A percentile compares a stretch with the other conserved stretches of the same genome.
These are phyloP conservation scores for Aspergillus hiratsukae DNA, from an alignment of 2,329 filamentous ascomycete genomes.

Conservation along the genomic window DNA sequence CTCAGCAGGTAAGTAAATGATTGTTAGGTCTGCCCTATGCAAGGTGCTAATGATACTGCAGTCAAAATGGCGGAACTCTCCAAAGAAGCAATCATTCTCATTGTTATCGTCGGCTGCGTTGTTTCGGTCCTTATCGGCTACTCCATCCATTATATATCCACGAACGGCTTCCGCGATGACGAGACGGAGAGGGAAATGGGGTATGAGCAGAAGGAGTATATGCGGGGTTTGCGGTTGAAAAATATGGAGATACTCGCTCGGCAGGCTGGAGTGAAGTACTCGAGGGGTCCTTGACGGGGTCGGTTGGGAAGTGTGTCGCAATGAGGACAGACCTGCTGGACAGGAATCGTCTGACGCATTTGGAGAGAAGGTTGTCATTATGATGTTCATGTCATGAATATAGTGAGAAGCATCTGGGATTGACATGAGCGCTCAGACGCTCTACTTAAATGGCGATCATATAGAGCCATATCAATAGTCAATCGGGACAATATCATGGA, in stretches of 20 bases:
- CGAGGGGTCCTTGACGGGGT: background rate
- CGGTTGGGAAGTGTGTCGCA: background rate
- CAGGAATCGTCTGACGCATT: no score
- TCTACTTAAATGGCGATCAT: background rate
- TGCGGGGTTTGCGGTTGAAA: slow-evolving; percentile 23
- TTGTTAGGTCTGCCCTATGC: no score
- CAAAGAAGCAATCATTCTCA: slow-evolving; percentile 7
- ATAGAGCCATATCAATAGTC: background rate
- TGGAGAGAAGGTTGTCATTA: no score
- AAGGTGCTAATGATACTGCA: background rate
- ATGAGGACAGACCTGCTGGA: background rate
- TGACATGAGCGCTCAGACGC: background rate
- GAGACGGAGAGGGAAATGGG: slow-evolving; percentile 10
- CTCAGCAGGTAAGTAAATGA: no score
- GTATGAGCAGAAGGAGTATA: slow-evolving; percentile 25
- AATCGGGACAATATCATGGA: slow-evolving; percentile 6
- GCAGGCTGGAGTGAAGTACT: slow-evolving; percentile 6
- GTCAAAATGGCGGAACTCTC: background rate
- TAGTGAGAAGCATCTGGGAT: rapidly evolving
- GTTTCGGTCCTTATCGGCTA: slow-evolving; percentile 25
- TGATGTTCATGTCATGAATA: background rate
- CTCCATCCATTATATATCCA: slow-evolving; percentile 18
- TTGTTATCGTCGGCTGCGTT: slow-evolving; percentile 21
- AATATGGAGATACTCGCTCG: slow-evolving; percentile 20
- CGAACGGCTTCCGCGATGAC: slow-evolving; percentile 14